Evolutionary conservation across 352 stramenopile genomes (phyloP).

Genomic region (Globisporangium rhizosaccharum): DNA sequence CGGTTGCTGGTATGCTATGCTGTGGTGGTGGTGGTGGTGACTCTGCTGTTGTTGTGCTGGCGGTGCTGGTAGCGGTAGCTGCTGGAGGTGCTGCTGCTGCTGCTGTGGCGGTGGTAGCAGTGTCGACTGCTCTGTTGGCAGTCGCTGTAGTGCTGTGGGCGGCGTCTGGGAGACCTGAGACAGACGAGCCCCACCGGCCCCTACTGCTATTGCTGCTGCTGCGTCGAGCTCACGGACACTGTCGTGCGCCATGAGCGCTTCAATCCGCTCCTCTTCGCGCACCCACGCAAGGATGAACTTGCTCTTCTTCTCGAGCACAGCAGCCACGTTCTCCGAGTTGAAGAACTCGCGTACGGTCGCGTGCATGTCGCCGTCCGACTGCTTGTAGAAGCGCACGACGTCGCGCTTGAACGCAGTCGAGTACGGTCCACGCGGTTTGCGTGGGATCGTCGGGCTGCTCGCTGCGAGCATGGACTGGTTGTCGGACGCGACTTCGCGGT

Average conservation of each 20-base stretch:
- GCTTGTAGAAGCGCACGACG: constrained; percentile 15
- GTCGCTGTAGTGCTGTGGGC: neutral
- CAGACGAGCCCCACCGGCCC: neutral
- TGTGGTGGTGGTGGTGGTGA: neutral
- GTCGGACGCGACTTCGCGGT: constrained; percentile 14
- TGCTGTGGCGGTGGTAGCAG: neutral
- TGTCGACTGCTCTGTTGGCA: neutral
- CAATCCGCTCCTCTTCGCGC: constrained; percentile 11
- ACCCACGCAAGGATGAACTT: constrained; percentile 14
- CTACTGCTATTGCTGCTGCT: neutral
- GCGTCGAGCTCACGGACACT: constrained; percentile 4
- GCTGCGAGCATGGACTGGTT: constrained; percentile 9
- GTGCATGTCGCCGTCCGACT: constrained; percentile 10
- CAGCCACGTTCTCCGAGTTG: constrained; percentile 9
- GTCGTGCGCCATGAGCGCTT: constrained; percentile 16
- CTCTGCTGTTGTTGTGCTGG: constrained; percentile 1
- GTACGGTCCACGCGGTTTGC: constrained; percentile 11
- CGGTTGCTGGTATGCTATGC: neutral
- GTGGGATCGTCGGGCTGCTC: constrained; percentile 5
- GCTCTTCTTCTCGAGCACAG: constrained; percentile 16
- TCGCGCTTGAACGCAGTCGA: constrained; percentile 16
- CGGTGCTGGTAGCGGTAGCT: neutral
- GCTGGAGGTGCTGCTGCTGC: constrained; percentile 2
- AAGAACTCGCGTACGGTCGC: constrained; percentile 14
- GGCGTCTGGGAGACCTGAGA: neutral